phyloP scores from a whole-genome alignment of 2,329 filamentous ascomycete genomes.

The Aureobasidium mangrovei region DNA sequence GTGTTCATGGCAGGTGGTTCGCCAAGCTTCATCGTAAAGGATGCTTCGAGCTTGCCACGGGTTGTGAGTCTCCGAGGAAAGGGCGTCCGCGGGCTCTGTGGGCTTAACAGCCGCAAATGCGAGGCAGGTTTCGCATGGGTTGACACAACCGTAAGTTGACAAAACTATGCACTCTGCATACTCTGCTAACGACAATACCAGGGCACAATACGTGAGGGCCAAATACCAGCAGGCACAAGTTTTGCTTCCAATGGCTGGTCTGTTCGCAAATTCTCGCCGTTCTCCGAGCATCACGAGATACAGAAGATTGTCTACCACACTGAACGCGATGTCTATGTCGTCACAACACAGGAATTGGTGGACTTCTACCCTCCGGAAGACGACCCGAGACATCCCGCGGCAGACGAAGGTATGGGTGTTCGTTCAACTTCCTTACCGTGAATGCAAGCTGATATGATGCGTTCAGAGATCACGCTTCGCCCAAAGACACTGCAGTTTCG shows the following conservation, averaged over 20 bases:
- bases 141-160: conserved; percentile 45
- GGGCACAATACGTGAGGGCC: conserved; percentile 64
- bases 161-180: not conserved
- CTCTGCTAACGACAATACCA: conserved; percentile 28
- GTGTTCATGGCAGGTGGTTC: conserved; percentile 76
- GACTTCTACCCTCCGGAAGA: conserved; percentile 80
- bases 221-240: conserved; percentile 57
- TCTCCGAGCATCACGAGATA: conserved; percentile 48
- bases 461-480: conserved; percentile 44
- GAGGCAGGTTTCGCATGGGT: conserved; percentile 77
- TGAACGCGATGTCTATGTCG: conserved; percentile 63
- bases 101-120: conserved; percentile 68
- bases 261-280: conserved; percentile 61
- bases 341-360: conserved; percentile 59
- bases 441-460: conserved; percentile 15
- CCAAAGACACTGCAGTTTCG: conserved; percentile 64
- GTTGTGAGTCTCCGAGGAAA: conserved; percentile 58
- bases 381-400: conserved; percentile 74
- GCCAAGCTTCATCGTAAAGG: conserved; percentile 74
- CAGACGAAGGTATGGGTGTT: conserved; percentile 52
- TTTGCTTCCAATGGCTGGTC: conserved; percentile 70
- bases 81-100: conserved; percentile 61
- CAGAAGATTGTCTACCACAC: conserved; percentile 68
- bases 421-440: not conserved
- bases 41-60: conserved; percentile 61